These are phyloP conservation scores for Apiospora saccharicola DNA, from an alignment of 2,329 filamentous ascomycete species.

Conservation along the genomic window DNA sequence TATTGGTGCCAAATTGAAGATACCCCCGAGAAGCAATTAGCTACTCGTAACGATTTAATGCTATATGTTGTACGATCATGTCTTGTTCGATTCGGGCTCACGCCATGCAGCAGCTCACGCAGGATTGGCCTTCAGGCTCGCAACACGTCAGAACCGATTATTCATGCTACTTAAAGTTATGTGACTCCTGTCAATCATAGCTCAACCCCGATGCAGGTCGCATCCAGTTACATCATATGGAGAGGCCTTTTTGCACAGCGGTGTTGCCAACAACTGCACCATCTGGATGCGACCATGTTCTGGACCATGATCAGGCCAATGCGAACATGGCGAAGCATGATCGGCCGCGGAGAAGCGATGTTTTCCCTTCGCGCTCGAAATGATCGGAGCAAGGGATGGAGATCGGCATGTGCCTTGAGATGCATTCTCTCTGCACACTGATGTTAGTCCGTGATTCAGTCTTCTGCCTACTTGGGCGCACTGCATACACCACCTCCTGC, in stretches of 20 bases:
- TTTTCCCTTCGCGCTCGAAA: not conserved
- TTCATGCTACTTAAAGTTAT: not conserved
- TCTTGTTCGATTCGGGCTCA: not conserved
- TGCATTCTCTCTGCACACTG: not conserved
- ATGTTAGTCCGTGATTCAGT: not conserved
- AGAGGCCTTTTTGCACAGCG: not conserved
- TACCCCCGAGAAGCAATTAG: conserved; percentile 1
- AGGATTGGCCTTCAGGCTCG: not conserved
- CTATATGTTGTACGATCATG: conserved; percentile 3
- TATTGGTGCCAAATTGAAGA: conserved; percentile 12
- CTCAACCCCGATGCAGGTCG: not conserved
- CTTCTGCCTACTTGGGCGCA: not conserved
- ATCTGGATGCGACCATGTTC: not conserved
- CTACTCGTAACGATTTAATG: conserved; percentile 11
- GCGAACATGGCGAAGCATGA: not conserved
- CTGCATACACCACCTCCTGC: not conserved
- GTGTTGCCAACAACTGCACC: not conserved
- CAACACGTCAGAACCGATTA: not conserved
- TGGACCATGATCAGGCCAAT: not conserved
- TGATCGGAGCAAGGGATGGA: not conserved
- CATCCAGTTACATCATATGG: not conserved
- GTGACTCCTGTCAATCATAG: not conserved
- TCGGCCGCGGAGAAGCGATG: not conserved
- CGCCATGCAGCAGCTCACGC: not conserved
- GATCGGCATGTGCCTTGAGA: not conserved